Evolutionary conservation across 2,329 filamentous ascomycete genomes (phyloP).

Genomic region (Penicillium rolfsii): DNA sequence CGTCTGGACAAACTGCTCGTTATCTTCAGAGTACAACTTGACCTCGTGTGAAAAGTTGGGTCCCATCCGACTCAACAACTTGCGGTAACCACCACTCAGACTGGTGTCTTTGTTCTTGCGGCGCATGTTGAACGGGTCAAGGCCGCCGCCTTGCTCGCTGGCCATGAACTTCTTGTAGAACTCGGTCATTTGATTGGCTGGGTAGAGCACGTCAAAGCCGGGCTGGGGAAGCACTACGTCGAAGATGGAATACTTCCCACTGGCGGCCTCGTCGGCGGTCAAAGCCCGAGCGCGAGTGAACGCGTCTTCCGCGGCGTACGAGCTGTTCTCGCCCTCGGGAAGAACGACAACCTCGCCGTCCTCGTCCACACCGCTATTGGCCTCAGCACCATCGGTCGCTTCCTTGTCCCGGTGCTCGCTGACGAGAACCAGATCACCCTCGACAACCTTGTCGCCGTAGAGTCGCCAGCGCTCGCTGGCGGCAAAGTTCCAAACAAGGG

Average conservation of each 20-base stretch:
- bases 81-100: constrained; percentile 85
- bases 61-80: constrained; percentile 73
- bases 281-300: constrained; percentile 74
- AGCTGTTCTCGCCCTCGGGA: constrained; percentile 61
- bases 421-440: constrained; percentile 80
- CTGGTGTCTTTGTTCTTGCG: constrained; percentile 84
- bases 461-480: constrained; percentile 78
- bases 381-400: constrained; percentile 34
- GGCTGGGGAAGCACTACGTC: constrained; percentile 92
- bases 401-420: constrained; percentile 59
- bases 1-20: constrained; percentile 85
- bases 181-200: constrained; percentile 76
- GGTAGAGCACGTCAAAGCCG: constrained; percentile 87
- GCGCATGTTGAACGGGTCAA: constrained; percentile 87
- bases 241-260: constrained; percentile 76
- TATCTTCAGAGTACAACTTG: constrained; percentile 64
- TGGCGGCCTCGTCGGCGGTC: constrained; percentile 74
- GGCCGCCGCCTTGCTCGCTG: constrained; percentile 71
- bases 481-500: constrained; percentile 87
- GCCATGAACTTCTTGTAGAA: constrained; percentile 89
- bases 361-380: constrained; percentile 54
- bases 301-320: constrained; percentile 56
- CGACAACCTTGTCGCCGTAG: constrained; percentile 73
- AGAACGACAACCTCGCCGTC: constrained; percentile 69
- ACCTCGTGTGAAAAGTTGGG: constrained; percentile 68